These are phyloP conservation scores for Biscutella auriculata DNA, from an alignment of 441 rosid genomes.

Conservation along the genomic window DNA sequence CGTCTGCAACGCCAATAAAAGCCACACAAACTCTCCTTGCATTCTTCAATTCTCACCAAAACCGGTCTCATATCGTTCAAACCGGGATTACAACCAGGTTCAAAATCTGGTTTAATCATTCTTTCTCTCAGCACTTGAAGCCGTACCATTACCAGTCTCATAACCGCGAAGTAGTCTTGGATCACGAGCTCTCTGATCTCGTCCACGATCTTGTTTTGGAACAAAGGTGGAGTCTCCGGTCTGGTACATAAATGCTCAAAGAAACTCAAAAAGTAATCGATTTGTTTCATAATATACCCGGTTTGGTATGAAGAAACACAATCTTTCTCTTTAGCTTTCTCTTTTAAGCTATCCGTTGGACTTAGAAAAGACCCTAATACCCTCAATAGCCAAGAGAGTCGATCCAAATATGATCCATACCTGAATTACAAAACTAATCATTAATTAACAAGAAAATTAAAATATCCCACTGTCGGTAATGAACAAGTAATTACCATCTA, in stretches of 20 bases:
- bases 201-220: conserved; percentile 36
- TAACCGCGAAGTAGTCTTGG: conserved; percentile 41
- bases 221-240: conserved; percentile 43
- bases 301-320: conserved; percentile 10
- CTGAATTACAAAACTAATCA: background rate
- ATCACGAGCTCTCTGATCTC: conserved; percentile 48
- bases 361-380: conserved; percentile 26
- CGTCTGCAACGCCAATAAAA: conserved; percentile 33
- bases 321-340: conserved; percentile 24
- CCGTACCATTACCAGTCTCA: conserved; percentile 34
- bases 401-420: conserved; percentile 29
- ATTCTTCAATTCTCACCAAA: conserved; percentile 34
- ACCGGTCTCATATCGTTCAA: conserved; percentile 23
- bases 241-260: conserved; percentile 27
- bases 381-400: conserved; percentile 27
- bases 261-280: conserved; percentile 27
- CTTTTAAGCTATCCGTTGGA: conserved; percentile 22
- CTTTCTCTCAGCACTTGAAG: conserved; percentile 33
- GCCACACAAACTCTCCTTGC: conserved; percentile 24
- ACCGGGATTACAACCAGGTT: conserved; percentile 22
- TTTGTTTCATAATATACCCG: conserved; percentile 10
- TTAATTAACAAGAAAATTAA: background rate
- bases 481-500: conserved; percentile 44
- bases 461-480: background rate
- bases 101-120: conserved; percentile 14